These are phyloP conservation scores for Gossypium stocksii DNA, from an alignment of 345 rosid genomes.

Conservation along the genomic window DNA sequence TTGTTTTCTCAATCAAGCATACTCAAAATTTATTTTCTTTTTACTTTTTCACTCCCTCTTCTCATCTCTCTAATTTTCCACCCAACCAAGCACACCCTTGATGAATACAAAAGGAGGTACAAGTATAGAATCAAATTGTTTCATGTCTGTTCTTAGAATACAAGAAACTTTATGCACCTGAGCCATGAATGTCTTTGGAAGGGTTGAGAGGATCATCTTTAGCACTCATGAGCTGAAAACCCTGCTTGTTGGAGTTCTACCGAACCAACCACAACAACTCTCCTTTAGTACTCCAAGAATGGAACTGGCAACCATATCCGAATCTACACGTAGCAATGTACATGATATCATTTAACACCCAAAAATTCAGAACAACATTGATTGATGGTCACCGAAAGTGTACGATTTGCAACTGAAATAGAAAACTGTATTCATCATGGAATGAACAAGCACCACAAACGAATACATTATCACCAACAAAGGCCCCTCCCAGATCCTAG, in stretches of 20 bases:
- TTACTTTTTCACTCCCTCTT: no score
- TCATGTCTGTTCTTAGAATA: background rate
- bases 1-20: no score
- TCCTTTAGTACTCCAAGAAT: background rate
- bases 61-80: no score
- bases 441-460: constrained; percentile 77
- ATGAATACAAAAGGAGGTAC: background rate
- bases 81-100: background rate
- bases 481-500: constrained; percentile 95
- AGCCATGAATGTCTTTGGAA: background rate
- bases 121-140: background rate
- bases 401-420: constrained; percentile 81
- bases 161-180: constrained; percentile 9
- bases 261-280: background rate
- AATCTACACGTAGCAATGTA: constrained; percentile 15
- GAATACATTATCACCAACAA: constrained; percentile 82
- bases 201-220: constrained; percentile 11
- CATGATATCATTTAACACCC: constrained; percentile 25
- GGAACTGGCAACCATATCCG: constrained; percentile 8
- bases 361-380: constrained; percentile 37
- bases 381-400: constrained; percentile 38
- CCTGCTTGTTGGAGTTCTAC: background rate
- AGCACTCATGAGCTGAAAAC: constrained; percentile 1
- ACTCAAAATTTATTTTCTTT: no score
- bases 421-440: constrained; percentile 84